Evolutionary conservation across 768 basidiomycete species (phyloP).

Genomic region (Megacollybia marginata): DNA sequence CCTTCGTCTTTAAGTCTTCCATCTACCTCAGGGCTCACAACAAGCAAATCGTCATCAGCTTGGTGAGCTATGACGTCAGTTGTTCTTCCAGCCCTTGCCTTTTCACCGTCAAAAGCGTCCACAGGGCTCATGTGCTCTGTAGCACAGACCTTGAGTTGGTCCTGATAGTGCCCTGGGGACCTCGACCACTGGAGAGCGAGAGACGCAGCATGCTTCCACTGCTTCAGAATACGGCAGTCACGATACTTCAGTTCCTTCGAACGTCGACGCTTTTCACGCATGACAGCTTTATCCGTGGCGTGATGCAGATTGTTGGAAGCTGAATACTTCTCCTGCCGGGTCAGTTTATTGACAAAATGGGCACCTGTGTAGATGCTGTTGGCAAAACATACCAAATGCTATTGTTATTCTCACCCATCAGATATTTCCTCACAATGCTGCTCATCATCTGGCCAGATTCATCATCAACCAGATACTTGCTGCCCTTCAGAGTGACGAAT

Average conservation of each 20-base stretch:
- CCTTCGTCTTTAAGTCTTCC: constrained; percentile 55
- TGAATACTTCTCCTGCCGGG: constrained; percentile 26
- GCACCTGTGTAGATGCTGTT: constrained; percentile 39
- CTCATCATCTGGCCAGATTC: constrained; percentile 79
- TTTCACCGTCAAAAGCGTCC: constrained; percentile 63
- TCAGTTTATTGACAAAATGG: constrained; percentile 64
- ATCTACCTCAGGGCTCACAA: constrained; percentile 59
- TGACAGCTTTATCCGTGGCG: constrained; percentile 36
- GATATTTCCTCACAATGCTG: constrained; percentile 72
- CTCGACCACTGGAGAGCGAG: constrained; percentile 35
- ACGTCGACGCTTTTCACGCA: constrained; percentile 38
- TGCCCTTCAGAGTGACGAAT: constrained; percentile 57
- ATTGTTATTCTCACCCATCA: constrained; percentile 51
- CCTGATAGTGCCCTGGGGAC: constrained; percentile 47
- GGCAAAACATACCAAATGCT: background rate
- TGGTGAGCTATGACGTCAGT: background rate
- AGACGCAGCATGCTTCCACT: constrained; percentile 41
- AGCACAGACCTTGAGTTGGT: constrained; percentile 50
- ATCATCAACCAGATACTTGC: constrained; percentile 69
- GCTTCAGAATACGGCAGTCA: constrained; percentile 23
- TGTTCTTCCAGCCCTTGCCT: constrained; percentile 28
- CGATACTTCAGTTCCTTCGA: constrained; percentile 16
- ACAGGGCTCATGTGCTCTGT: constrained; percentile 75
- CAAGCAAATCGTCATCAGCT: constrained; percentile 36
- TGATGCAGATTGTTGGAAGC: constrained; percentile 28